phyloP scores from a whole-genome alignment of 495 filamentous ascomycete genomes.

The Jackrogersella multiformis region DNA sequence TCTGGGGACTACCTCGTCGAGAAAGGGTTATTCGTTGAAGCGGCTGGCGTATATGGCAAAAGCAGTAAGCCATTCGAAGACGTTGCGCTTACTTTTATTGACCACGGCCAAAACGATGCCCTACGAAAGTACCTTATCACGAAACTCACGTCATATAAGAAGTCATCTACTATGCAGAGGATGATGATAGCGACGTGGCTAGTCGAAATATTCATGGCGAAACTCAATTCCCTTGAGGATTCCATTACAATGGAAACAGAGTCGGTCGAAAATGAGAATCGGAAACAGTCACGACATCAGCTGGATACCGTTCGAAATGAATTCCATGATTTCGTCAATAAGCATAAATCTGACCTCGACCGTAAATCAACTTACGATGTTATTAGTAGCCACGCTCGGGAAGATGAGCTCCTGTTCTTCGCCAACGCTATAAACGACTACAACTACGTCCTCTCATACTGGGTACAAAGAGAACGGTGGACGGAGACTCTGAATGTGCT shows the following conservation, averaged over 20 bases:
- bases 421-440: constrained; percentile 88
- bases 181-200: constrained; percentile 97
- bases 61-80: constrained; percentile 98
- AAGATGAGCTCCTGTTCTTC: constrained; percentile 90
- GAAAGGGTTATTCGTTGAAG: constrained; percentile 82
- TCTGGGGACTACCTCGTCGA: constrained; percentile 86
- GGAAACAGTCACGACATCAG: constrained; percentile 75
- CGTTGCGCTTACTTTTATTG: constrained; percentile 89
- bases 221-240: constrained; percentile 93
- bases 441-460: constrained; percentile 94
- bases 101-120: constrained; percentile 88
- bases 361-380: constrained; percentile 93
- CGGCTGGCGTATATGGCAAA: constrained; percentile 88
- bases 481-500: constrained; percentile 85
- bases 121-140: constrained; percentile 88
- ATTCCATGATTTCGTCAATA: constrained; percentile 86
- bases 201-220: constrained; percentile 95
- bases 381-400: constrained; percentile 92
- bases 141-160: constrained; percentile 84
- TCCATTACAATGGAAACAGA: constrained; percentile 91
- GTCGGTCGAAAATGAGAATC: constrained; percentile 73
- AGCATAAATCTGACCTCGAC: constrained; percentile 86
- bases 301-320: constrained; percentile 74
- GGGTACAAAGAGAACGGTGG: constrained; percentile 97
- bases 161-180: constrained; percentile 86